phyloP scores from a whole-genome alignment of 2,329 filamentous ascomycete genomes.

The Fusarium xylarioides region DNA sequence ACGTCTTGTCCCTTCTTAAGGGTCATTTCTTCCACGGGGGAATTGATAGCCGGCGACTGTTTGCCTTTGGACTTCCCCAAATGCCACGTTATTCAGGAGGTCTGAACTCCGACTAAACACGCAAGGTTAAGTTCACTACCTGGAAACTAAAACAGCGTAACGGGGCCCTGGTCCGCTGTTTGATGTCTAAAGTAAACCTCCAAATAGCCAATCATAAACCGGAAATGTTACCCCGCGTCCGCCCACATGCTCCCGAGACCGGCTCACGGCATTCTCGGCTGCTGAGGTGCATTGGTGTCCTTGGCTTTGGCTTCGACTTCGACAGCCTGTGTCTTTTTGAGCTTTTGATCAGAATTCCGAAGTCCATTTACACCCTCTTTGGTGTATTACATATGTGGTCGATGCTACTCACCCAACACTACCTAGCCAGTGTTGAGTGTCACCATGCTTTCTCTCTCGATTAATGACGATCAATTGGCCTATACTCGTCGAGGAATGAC shows the following conservation, averaged over 20 bases:
- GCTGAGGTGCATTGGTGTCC: conserved; percentile 32
- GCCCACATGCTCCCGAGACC: conserved; percentile 41
- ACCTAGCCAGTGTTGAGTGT: neutral
- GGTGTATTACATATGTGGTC: neutral
- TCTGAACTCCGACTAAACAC: conserved; percentile 4
- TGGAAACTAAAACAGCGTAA: neutral
- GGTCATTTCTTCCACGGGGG: neutral
- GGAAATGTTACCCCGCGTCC: conserved; percentile 38
- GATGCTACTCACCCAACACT: conserved; percentile 5
- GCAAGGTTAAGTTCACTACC: conserved; percentile 15
- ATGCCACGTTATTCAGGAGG: conserved; percentile 29
- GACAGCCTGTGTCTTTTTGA: neutral
- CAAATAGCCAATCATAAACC: conserved; percentile 28
- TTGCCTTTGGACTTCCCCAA: neutral
- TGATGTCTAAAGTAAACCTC: neutral
- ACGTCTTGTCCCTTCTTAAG: neutral
- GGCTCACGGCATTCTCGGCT: conserved; percentile 41
- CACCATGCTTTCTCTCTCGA: conserved; percentile 6
- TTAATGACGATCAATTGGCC: neutral
- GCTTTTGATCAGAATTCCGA: conserved; percentile 13
- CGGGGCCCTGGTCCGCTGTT: neutral
- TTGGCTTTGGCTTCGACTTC: conserved; percentile 19
- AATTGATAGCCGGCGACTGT: neutral
- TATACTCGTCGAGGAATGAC: neutral
- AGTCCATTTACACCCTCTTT: conserved; percentile 21